A percentile compares a stretch with the other conserved stretches of the same genome.
Conservation (phyloP, 2,329 filamentous ascomycete species). For the Fusarium citri region DNA sequence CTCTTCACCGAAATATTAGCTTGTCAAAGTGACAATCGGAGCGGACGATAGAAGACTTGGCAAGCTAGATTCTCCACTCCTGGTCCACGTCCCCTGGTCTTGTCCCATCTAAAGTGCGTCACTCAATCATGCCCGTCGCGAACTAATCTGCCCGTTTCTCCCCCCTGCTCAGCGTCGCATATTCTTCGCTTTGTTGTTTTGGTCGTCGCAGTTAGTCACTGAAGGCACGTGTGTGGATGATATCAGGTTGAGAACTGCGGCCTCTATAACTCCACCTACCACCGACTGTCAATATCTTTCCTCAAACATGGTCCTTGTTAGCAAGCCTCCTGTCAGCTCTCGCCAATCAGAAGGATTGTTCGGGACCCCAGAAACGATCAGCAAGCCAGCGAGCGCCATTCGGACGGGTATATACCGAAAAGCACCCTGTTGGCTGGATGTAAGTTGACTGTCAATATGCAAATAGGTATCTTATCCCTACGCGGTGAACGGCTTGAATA, state of each 20-base stretch:
- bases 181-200: slow-evolving; percentile 4
- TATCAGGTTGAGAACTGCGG: slow-evolving; percentile 1
- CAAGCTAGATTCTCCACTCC: slow-evolving; percentile 14
- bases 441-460: not conserved
- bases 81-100: slow-evolving; percentile 17
- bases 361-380: slow-evolving; percentile 25
- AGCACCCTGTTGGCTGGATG: slow-evolving; percentile 4
- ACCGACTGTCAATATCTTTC: not conserved
- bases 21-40: slow-evolving; percentile 18
- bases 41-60: slow-evolving; percentile 28
- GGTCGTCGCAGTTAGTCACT: slow-evolving; percentile 7
- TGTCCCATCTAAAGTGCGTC: slow-evolving; percentile 38
- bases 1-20: slow-evolving; percentile 17
- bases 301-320: slow-evolving; percentile 25
- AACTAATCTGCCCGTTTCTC: slow-evolving; percentile 32
- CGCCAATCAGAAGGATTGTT: slow-evolving; percentile 36
- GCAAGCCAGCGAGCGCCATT: slow-evolving; percentile 1
- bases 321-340: slow-evolving; percentile 27
- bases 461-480: not conserved
- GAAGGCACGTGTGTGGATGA: slow-evolving; percentile 10
- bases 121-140: slow-evolving; percentile 25
- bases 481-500: not conserved
- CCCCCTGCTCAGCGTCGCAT: slow-evolving; percentile 11
- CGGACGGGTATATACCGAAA: slow-evolving; percentile 3
- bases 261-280: slow-evolving; percentile 9